Percentiles rank a stretch among this genome's conserved stretches.
phyloP scores from a whole-genome alignment of 2,329 filamentous ascomycete genomes.

The Thielaviopsis punctulata region DNA sequence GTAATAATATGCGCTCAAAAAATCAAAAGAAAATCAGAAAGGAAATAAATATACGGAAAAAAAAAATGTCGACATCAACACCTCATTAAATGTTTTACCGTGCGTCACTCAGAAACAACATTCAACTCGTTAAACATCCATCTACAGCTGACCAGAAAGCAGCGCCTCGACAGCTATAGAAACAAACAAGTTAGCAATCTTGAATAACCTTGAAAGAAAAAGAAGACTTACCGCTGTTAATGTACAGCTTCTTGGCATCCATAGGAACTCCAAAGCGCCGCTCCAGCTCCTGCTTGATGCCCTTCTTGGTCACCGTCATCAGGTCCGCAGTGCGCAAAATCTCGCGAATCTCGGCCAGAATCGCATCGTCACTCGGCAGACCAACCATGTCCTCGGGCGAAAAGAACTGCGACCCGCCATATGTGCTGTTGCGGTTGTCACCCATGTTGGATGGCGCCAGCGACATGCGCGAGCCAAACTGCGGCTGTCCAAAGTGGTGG shows the following conservation, averaged over 20 bases:
- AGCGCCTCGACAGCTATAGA: constrained; percentile 53
- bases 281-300: constrained; percentile 86
- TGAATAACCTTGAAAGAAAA: neutral
- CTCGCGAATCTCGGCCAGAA: constrained; percentile 65
- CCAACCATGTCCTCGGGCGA: constrained; percentile 60
- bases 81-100: constrained; percentile 5
- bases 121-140: neutral
- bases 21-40: neutral
- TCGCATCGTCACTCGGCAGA: constrained; percentile 62
- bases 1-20: constrained; percentile 6
- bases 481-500: constrained; percentile 33
- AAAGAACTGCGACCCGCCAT: constrained; percentile 41
- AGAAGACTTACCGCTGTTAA: constrained; percentile 62
- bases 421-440: constrained; percentile 42
- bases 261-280: constrained; percentile 72
- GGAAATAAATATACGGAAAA: neutral
- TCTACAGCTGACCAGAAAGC: constrained; percentile 55
- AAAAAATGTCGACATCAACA: constrained; percentile 4
- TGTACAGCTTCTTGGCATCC: constrained; percentile 80
- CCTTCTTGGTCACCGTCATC: constrained; percentile 97
- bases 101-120: neutral
- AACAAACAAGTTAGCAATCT: neutral
- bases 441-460: constrained; percentile 52
- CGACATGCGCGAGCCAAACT: constrained; percentile 59
- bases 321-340: constrained; percentile 82